phyloP scores from a whole-genome alignment of 108 stramenopile species.

The Fistulifera solaris region DNA sequence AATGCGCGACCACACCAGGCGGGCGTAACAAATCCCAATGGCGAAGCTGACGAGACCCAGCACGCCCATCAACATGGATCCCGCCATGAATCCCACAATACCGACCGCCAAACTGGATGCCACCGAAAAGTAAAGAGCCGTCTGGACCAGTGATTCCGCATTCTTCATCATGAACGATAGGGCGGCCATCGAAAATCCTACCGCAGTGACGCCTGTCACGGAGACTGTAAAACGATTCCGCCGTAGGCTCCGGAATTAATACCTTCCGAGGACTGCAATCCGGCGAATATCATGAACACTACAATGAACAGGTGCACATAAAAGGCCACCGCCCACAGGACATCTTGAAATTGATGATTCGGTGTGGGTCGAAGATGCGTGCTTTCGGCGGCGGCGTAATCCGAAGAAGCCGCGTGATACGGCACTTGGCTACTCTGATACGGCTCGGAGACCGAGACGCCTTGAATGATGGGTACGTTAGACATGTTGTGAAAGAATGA shows the following conservation, averaged over 20 bases:
- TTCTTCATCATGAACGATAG: slow-evolving; percentile 58
- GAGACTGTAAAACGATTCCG: slow-evolving; percentile 17
- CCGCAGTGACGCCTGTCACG: slow-evolving; percentile 8
- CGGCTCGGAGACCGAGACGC: slow-evolving; percentile 16
- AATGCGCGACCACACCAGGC: slow-evolving; percentile 57
- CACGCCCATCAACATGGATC: slow-evolving; percentile 16
- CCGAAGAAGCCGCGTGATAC: background rate
- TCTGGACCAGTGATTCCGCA: slow-evolving; percentile 49
- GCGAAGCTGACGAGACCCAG: slow-evolving; percentile 43
- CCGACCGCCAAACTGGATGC: slow-evolving; percentile 22
- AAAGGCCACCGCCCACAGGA: slow-evolving; percentile 44
- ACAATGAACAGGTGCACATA: slow-evolving; percentile 45
- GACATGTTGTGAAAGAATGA: background rate
- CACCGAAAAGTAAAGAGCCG: slow-evolving; percentile 42
- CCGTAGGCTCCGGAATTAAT: slow-evolving; percentile 5
- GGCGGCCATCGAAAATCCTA: slow-evolving; percentile 33
- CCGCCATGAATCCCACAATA: slow-evolving; percentile 27
- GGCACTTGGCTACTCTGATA: background rate
- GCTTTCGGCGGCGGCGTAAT: background rate
- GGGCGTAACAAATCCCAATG: slow-evolving; percentile 48
- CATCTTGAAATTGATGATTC: slow-evolving; percentile 27
- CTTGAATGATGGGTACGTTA: slow-evolving; percentile 34
- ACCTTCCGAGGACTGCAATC: slow-evolving; percentile 12
- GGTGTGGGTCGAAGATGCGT: slow-evolving; percentile 8
- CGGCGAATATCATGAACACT: slow-evolving; percentile 14